Evolutionary conservation across 164 flowering plant species (phyloP), one percentile per base, ranked within the genome.

Genomic region (Santalum album): DNA sequence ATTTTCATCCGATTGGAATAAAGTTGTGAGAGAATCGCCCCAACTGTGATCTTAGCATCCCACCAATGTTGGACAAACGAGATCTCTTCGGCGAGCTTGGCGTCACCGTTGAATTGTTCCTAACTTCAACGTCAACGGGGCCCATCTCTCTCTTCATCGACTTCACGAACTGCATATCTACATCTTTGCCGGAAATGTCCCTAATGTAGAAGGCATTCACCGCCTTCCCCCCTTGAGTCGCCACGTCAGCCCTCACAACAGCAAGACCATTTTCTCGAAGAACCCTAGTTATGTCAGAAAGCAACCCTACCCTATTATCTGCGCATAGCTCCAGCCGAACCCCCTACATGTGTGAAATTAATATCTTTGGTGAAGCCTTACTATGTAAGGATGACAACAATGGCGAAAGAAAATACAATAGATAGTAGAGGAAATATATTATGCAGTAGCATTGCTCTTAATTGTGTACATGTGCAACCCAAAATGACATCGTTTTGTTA

Each of bases 241-340:
- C 83, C 7, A 87, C 70, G 27, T 82, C 92, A 39, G 96, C 96
- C 59, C 90, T 65, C 1, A 72, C 79, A 7, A 85, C 84, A 0
- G 71, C 55, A 0, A 87, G 77, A 0, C 90, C 90, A 32, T 81
- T 71, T 64, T 85, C 92, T 1, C 92, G 75, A 0, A 87, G 72
- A 20, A 81, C 68, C 46, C 90, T 51, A 12, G 90, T 82, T 44
- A 84, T 72, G 36, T 87, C 86, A 0, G 90, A 82, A 1, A 87
- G 79, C 60, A 87, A 40, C 11, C 96, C 96, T 14, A 75, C 69
- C 44, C 90, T 67, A 24, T 81, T 60, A 6, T 70, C 27, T 32
- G 86, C 85, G 16, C 82, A 53, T 38, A 87, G 25, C 59, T 87
- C 87, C 47, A 87, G 35, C 51, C 81, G 54, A 1, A 87, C 59